Percentiles rank a stretch among this genome's conserved stretches.
These are phyloP conservation scores for Hyphodiscus hymeniophilus DNA, from an alignment of 495 filamentous ascomycete genomes.

Conservation along the genomic window DNA sequence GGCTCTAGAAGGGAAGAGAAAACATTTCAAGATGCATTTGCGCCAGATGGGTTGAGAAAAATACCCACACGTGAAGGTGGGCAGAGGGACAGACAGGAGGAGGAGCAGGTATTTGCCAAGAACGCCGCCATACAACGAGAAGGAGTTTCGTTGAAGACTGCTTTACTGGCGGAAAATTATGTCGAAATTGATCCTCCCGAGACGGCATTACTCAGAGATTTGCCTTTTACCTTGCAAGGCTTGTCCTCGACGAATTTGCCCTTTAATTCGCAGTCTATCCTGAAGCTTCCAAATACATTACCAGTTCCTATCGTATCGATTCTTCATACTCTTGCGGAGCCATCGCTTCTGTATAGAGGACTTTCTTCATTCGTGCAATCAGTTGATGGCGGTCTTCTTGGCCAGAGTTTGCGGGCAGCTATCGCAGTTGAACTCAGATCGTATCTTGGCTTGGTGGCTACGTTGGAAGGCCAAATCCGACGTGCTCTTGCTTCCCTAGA, in stretches of 20 bases:
- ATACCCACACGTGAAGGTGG: slow-evolving; percentile 14
- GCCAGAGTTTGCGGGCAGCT: slow-evolving; percentile 87
- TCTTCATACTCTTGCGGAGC: slow-evolving; percentile 84
- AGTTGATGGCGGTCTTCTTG: slow-evolving; percentile 57
- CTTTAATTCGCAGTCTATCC: slow-evolving; percentile 54
- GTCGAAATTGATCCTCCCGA: slow-evolving; percentile 50
- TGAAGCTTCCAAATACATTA: slow-evolving; percentile 69
- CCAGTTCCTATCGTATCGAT: slow-evolving; percentile 82
- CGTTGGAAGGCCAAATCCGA: slow-evolving; percentile 88
- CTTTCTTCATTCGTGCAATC: slow-evolving; percentile 75
- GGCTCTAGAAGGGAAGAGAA: slow-evolving; percentile 28
- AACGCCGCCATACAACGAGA: slow-evolving; percentile 16
- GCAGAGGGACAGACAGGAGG: slow-evolving; percentile 20
- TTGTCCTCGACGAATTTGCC: slow-evolving; percentile 77
- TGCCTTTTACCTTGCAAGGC: slow-evolving; percentile 92
- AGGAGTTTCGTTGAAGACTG: slow-evolving; percentile 43
- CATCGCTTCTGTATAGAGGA: slow-evolving; percentile 78
- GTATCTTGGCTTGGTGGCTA: slow-evolving; percentile 88
- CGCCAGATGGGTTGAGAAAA: slow-evolving; percentile 37
- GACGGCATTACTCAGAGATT: slow-evolving; percentile 70
- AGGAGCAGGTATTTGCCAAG: slow-evolving; percentile 17
- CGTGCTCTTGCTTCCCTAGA: slow-evolving; percentile 64
- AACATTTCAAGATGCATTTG: slow-evolving; percentile 46
- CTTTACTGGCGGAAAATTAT: slow-evolving; percentile 42
- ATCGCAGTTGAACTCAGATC: slow-evolving; percentile 77